A percentile compares a stretch with the other conserved stretches of the same genome.
Evolutionary conservation across 129 eudicot genomes (phyloP).

Genomic region (Arctium minus): DNA sequence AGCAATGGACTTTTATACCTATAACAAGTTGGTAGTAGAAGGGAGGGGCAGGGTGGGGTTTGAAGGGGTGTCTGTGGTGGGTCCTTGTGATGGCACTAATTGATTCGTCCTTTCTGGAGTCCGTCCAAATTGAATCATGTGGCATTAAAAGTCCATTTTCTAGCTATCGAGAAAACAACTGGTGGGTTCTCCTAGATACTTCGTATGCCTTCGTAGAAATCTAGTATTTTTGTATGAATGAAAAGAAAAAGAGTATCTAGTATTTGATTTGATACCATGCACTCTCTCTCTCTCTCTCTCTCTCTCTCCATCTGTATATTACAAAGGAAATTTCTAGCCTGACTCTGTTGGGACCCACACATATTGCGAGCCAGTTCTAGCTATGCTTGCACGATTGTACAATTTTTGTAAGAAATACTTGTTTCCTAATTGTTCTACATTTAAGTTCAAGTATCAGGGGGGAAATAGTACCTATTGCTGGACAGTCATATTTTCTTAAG

Average conservation of each 20-base stretch:
- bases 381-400: too few species aligned
- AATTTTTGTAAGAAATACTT: too few species aligned
- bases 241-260: background rate
- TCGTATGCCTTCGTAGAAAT: conserved; percentile 3
- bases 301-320: too few species aligned
- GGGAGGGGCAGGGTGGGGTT: conserved; percentile 2
- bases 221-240: background rate
- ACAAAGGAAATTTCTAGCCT: too few species aligned
- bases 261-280: too few species aligned
- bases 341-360: too few species aligned
- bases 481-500: background rate
- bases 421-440: too few species aligned
- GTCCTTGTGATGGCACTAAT: conserved; percentile 31
- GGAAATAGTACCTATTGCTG: too few species aligned
- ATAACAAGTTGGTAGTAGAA: conserved; percentile 29
- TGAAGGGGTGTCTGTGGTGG: background rate
- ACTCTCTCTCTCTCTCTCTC: too few species aligned
- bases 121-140: conserved; percentile 34
- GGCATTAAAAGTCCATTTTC: conserved; percentile 34
- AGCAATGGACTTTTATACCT: conserved; percentile 30
- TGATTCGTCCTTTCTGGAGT: conserved; percentile 30
- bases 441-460: too few species aligned
- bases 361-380: too few species aligned
- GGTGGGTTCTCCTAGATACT: conserved; percentile 13
- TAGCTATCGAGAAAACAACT: conserved; percentile 30